phyloP scores from a whole-genome alignment of 2,329 filamentous ascomycete genomes.

The Zasmidium citrigriseum region DNA sequence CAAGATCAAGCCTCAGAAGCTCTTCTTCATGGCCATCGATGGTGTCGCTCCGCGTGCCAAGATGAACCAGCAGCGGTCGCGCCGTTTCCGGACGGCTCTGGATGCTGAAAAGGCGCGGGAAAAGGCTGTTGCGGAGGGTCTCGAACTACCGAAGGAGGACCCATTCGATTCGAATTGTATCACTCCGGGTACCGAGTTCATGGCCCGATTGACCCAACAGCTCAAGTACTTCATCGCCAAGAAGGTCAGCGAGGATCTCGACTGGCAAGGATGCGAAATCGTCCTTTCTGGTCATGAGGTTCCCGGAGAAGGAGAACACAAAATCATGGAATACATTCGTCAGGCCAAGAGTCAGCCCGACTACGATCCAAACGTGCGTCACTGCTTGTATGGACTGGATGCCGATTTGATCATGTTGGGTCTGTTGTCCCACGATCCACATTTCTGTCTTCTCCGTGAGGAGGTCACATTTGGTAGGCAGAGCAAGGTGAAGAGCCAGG shows the following conservation, averaged over 20 bases:
- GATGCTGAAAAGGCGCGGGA: constrained; percentile 88
- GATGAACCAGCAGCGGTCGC: constrained; percentile 98
- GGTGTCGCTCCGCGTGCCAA: constrained; percentile 96
- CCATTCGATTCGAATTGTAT: constrained; percentile 99
- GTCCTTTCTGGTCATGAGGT: constrained; percentile 97
- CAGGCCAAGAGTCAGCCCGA: constrained; percentile 92
- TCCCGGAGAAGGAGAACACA: constrained; percentile 96
- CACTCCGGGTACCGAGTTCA: constrained; percentile 95
- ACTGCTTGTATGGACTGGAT: constrained; percentile 96
- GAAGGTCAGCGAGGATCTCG: constrained; percentile 93
- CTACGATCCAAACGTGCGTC: constrained; percentile 90
- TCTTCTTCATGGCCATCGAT: constrained; percentile 99
- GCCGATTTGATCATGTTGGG: constrained; percentile 99
- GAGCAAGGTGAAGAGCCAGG: constrained; percentile 85
- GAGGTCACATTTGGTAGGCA: constrained; percentile 96
- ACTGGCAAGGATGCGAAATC: constrained; percentile 96
- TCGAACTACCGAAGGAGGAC: constrained; percentile 92
- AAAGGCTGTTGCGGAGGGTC: constrained; percentile 84
- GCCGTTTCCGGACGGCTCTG: constrained; percentile 90
- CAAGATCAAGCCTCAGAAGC: constrained; percentile 96
- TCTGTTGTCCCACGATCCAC: constrained; percentile 93
- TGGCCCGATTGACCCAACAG: constrained; percentile 92
- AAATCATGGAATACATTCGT: constrained; percentile 99
- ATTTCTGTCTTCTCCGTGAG: constrained; percentile 95
- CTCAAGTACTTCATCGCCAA: constrained; percentile 99